Evolutionary conservation across 2,329 filamentous ascomycete species (phyloP), one percentile per base, ranked within the genome.

Genomic region (Aspergillus novoparasiticus): DNA sequence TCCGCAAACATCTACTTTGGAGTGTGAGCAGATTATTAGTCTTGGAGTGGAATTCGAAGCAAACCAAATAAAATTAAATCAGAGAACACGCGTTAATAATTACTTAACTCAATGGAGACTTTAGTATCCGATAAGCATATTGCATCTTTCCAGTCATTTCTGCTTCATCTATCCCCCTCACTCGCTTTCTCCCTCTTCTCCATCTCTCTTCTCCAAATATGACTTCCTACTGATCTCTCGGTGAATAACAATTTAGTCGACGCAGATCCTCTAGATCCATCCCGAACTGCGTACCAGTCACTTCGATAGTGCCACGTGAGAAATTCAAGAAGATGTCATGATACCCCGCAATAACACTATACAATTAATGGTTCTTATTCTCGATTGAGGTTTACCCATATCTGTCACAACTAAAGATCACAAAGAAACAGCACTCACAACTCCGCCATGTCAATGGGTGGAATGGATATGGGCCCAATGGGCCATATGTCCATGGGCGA

Each of bases 401-500:
- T 32, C 57, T 10, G 12, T 51, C 34, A 46, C 26, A 41, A 34
- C 39, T 10, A 3, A 51, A 39, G 11, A n/a, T 11, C 45, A 12
- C 12, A 23, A 23, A 12, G 16, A 34, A 51, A 32, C 4, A n/a
- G 28, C 23, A n/a, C 48, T 28, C 32, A 16, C 32, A 53, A 14
- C 58, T 3, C 28, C 41, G 57, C 32, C 59, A 69, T 74, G 65
- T 65, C 65, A 48, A 72, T 71, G 68, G 56, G 60, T 21, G 65
- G 64, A 32, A 74, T 73, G 72, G 61, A 53, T 34, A 72, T 72
- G 68, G 63, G 62, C 11, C 67, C 64, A 62, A 76, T 76, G 75
- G 75, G 74, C 62, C 63, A 68, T 51, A 82, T 81, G 81, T 73
- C 76, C 69, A 79, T 78, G 70, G 78, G 77, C 14, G 66, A 70